Evolutionary conservation across 805 yeast genomes (phyloP).

Genomic region (Ogataea glucozyma): DNA sequence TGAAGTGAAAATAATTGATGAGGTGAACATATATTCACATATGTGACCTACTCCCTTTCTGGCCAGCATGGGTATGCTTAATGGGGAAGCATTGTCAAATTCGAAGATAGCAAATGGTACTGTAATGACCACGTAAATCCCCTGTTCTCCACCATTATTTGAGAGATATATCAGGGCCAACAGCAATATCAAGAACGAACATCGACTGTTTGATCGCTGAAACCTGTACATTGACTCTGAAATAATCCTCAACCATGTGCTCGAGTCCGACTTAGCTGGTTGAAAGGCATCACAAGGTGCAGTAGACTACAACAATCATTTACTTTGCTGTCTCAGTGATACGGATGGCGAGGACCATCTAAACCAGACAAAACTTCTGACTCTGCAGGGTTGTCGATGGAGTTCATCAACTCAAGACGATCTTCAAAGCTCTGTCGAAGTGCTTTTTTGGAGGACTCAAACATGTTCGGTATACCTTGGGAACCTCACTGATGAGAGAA

Average conservation of each 20-base stretch:
- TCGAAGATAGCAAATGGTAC: constrained; percentile 32
- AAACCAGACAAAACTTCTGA: constrained; percentile 29
- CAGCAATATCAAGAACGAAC: constrained; percentile 38
- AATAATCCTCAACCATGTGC: constrained; percentile 30
- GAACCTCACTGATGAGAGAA: too few relatives aligned
- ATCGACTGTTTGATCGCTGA: constrained; percentile 38
- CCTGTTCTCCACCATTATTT: constrained; percentile 38
- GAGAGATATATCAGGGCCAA: constrained; percentile 39
- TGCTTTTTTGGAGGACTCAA: neutral
- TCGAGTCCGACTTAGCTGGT: constrained; percentile 37
- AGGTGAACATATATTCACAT: too few relatives aligned
- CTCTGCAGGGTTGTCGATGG: constrained; percentile 31
- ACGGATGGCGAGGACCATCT: constrained; percentile 36
- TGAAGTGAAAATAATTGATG: too few relatives aligned
- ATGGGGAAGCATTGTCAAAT: constrained; percentile 25
- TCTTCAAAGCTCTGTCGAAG: constrained; percentile 17
- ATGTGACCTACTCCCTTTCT: too few relatives aligned
- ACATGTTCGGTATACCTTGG: neutral
- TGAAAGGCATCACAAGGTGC: constrained; percentile 35
- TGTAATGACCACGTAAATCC: constrained; percentile 36
- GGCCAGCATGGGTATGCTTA: too few relatives aligned
- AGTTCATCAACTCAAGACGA: constrained; percentile 23
- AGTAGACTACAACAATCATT: constrained; percentile 28
- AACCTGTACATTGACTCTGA: constrained; percentile 31
- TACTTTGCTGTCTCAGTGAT: constrained; percentile 34